A percentile compares a stretch with the other conserved stretches of the same genome.
Evolutionary conservation across 2,329 filamentous ascomycete genomes (phyloP).

Genomic region (Neonectria coccinea): DNA sequence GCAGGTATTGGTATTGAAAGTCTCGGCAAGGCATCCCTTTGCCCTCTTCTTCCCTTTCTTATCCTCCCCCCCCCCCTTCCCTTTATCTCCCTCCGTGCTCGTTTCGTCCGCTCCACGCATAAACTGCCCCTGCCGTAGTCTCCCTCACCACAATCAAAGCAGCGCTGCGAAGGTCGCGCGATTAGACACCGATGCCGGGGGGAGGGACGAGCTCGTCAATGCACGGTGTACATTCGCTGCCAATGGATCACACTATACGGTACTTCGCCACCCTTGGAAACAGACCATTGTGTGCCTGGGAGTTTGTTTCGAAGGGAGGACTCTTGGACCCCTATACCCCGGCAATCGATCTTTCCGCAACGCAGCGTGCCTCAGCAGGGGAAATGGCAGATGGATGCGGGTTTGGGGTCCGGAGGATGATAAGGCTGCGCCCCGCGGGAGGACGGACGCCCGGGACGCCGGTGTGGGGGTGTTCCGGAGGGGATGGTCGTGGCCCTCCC

Average conservation of each 20-base stretch:
- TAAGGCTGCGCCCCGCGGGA: conserved; percentile 31
- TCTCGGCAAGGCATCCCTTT: background rate
- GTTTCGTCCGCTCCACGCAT: conserved; percentile 10
- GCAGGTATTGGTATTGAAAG: background rate
- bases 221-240: conserved; percentile 23
- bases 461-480: conserved; percentile 18
- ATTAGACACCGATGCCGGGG: background rate
- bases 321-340: background rate
- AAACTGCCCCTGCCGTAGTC: background rate
- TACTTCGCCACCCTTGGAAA: conserved; percentile 17
- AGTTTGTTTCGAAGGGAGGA: conserved; percentile 13
- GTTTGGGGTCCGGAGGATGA: conserved; percentile 11
- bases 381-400: background rate
- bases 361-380: conserved; percentile 14
- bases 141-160: background rate
- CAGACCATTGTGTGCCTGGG: background rate
- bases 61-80: background rate
- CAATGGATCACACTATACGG: background rate
- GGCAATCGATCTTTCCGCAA: conserved; percentile 20
- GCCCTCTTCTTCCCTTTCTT: background rate
- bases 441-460: conserved; percentile 28
- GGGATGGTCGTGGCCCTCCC: background rate
- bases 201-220: conserved; percentile 16
- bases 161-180: background rate
- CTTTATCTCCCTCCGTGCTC: background rate